Base-by-base conservation (phyloP, 768 basidiomycete species). In the Naganishia friedmannii region DNA sequence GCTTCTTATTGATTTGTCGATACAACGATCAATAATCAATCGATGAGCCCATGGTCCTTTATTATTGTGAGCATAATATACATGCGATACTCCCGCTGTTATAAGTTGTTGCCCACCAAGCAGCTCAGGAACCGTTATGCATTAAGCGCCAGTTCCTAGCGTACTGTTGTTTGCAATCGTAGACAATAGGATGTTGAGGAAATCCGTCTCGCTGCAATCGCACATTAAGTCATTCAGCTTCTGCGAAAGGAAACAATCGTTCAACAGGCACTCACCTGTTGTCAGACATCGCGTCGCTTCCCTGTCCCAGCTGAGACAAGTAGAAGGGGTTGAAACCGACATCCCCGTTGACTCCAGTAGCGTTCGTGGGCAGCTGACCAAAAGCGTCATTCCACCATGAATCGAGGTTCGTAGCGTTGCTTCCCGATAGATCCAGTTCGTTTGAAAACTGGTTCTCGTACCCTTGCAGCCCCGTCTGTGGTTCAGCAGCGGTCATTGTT, bases 271-370 rank as follows among this genome's bases (percentile, higher is more conserved):
- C 71, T 74, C 31, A 60, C 60, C 37, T 45, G 26, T 29, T 37
- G 9, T 68, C 70, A 45, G 66, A 70, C 69, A 51, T 70, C 7
- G 69, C 26, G 31, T 65, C 69, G 19, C 63, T 58, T 45, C 45
- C 68, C 54, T 66, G 65, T 3, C 68, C 67, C 55, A 66, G 55
- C 51, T 81, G 80, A 6, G 78, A 73, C 42, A 81, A 57, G 5
- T 78, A 78, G 66, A 81, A 81, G 4, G 80, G 80, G 66, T 81
- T 81, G 73, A 80, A 80, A 1, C 65, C 66, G 13, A 53, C 45
- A 37, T 55, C 57, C 34, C 66, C 54, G 68, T 67, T 39, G 68
- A 67, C 28, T 65, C 70, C 66, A 69, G 58, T 53, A 5, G 67
- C 31, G 15, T 51, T 45, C 21, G 68, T 42, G 15, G 68, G 55